Percentiles rank a stretch among this genome's conserved stretches.
phyloP scores from a whole-genome alignment of 208 protist species.

The Acanthamoeba royreba region DNA sequence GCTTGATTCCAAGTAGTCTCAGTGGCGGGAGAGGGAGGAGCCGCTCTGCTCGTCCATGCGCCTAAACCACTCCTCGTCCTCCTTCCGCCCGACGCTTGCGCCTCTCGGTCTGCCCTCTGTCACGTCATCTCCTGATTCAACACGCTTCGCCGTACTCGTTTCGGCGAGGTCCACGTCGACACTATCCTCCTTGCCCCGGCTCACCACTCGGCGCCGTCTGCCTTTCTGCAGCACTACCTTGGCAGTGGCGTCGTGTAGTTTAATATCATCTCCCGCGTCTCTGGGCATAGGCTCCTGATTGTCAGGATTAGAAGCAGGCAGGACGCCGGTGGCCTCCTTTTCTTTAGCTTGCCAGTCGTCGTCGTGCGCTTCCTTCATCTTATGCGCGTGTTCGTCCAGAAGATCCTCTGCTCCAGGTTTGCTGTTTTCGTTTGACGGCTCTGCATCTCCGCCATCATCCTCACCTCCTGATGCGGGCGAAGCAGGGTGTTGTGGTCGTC shows the following conservation, averaged over 20 bases:
- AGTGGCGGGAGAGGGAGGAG: no score
- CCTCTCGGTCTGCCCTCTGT: neutral
- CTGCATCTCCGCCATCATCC: neutral
- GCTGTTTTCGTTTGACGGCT: neutral
- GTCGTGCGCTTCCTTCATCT: neutral
- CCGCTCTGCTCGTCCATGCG: no score
- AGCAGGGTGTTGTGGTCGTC: no score
- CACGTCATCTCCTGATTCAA: neutral
- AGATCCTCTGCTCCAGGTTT: neutral
- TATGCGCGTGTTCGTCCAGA: neutral
- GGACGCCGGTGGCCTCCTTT: neutral
- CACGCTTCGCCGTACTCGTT: neutral
- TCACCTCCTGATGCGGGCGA: neutral
- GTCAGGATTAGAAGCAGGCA: neutral
- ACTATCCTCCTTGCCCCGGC: no score
- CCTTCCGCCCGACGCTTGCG: neutral
- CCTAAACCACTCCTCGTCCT: neutral
- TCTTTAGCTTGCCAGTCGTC: neutral
- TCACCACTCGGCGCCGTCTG: neutral
- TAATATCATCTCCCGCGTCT: no score
- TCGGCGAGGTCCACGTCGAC: neutral
- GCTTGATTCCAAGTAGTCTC: no score
- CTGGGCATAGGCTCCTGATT: no score
- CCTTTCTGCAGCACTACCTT: neutral
- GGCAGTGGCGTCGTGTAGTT: neutral